Base-by-base conservation (phyloP, 2,329 filamentous ascomycete genomes). In the Xylaria arbuscula region DNA sequence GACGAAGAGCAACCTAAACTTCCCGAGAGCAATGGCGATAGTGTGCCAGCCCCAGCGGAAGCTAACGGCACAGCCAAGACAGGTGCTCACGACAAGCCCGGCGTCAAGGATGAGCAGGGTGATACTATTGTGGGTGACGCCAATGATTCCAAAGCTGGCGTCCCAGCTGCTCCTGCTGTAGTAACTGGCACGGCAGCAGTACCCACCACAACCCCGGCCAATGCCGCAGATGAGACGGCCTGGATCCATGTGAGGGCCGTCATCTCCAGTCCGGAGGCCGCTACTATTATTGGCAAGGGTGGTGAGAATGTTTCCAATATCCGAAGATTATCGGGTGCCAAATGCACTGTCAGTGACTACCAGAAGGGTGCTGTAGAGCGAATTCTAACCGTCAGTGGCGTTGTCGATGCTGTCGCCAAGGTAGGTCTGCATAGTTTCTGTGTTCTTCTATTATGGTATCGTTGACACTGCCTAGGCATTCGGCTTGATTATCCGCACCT, bases 291-390 rank as follows among this genome's bases (percentile, higher is more conserved):
- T 81, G 96, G 96, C 78, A 99, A 99, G 84, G 95, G 94, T 72
- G 96, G 96, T 79, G 96, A 99, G 85, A 99, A 99, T 78, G 96
- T 99, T 56, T 97, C 94, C 74, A 93, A 97, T 83, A 98, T 99
- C 78, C 90, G 96, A 74, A 93, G 93, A 80, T 87, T 97, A 83
- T 98, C 96, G 61, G 94, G 94, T 76, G 96, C 96, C 73, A 98
- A 98, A 84, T 99, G 96, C 85, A 99, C 96, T 56, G 96, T 99
- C 75, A 98, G 94, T 83, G 96, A 99, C 82, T 99, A 98, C 78
- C 93, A 97, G 75, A 93, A 97, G 78, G 96, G 96, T 73, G 96
- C 96, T 64, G 94, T 98, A 40, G 96, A 99, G 85, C 93, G 96
- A 79, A 98, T 99, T 77, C 86, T 99, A 77, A 99, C 96, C 38